phyloP scores from a whole-genome alignment of 306 rosid genomes.

The Ammopiptanthus mongolicus region DNA sequence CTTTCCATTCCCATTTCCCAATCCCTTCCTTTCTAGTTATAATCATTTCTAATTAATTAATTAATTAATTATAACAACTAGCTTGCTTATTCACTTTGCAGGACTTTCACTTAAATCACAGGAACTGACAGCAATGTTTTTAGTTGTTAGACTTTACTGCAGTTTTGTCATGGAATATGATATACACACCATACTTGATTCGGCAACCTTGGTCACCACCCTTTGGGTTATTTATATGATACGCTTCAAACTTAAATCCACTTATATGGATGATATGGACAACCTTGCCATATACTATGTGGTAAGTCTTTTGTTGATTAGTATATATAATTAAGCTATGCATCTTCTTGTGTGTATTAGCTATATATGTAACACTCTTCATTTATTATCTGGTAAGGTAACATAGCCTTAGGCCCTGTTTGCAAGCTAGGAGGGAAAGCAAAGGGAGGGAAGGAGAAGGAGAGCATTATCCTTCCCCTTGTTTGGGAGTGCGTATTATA shows the following conservation, averaged over 20 bases:
- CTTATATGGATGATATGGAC: slow-evolving; percentile 65
- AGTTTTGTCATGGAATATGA: slow-evolving; percentile 84
- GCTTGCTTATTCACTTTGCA: too few species aligned
- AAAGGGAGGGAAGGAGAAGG: too few species aligned
- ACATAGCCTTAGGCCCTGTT: too few species aligned
- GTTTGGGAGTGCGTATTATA: too few species aligned
- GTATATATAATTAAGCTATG: too few species aligned
- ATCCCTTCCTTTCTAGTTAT: too few species aligned
- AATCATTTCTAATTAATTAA: too few species aligned
- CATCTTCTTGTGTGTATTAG: not conserved
- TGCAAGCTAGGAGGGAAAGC: too few species aligned
- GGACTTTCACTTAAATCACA: slow-evolving; percentile 79
- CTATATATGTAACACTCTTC: not conserved
- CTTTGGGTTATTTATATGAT: slow-evolving; percentile 77
- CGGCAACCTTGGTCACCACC: slow-evolving; percentile 63
- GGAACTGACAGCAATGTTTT: slow-evolving; percentile 70
- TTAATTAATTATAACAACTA: too few species aligned
- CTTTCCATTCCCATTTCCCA: not conserved
- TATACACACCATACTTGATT: slow-evolving; percentile 68
- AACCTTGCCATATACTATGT: slow-evolving; percentile 55
- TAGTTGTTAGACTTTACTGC: slow-evolving; percentile 68
- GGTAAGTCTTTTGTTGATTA: slow-evolving; percentile 40
- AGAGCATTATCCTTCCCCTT: too few species aligned
- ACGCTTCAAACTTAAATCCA: slow-evolving; percentile 53
- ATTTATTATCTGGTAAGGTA: too few species aligned